Conservation (phyloP, 2,329 filamentous ascomycete genomes). For the Xylaria sp. region DNA sequence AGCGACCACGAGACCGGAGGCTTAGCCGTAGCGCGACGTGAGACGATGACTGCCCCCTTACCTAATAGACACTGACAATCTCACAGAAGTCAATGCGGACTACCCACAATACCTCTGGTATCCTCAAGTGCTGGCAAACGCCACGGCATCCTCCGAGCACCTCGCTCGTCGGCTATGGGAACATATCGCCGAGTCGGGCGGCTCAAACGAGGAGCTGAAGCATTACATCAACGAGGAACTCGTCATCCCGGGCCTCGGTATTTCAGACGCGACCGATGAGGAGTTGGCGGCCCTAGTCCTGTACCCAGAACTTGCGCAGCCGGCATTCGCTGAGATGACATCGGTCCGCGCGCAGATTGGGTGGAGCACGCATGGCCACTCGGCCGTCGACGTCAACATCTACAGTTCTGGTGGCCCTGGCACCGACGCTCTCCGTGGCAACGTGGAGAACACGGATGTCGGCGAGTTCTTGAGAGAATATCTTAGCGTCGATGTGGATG, state of each 20-base stretch:
- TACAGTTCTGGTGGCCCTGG: slow-evolving; percentile 80
- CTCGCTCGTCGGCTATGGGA: slow-evolving; percentile 70
- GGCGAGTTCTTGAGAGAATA: slow-evolving; percentile 84
- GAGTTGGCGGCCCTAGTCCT: slow-evolving; percentile 76
- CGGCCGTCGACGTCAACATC: slow-evolving; percentile 94
- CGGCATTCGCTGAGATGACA: slow-evolving; percentile 83
- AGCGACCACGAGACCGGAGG: slow-evolving; percentile 98
- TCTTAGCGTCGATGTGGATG: slow-evolving; percentile 80
- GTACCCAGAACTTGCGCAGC: slow-evolving; percentile 62
- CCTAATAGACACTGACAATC: slow-evolving; percentile 3
- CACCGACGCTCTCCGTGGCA: slow-evolving; percentile 75
- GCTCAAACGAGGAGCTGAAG: slow-evolving; percentile 57
- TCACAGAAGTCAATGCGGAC: slow-evolving; percentile 61
- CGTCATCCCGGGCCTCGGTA: slow-evolving; percentile 76
- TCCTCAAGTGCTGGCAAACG: slow-evolving; percentile 77
- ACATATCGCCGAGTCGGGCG: slow-evolving; percentile 60
- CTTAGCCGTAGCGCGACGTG: slow-evolving; percentile 81
- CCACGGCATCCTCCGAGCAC: slow-evolving; percentile 81
- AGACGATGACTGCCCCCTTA: slow-evolving; percentile 44
- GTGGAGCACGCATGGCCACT: slow-evolving; percentile 94
- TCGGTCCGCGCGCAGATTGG: slow-evolving; percentile 88
- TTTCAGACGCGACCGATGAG: slow-evolving; percentile 74
- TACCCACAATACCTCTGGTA: slow-evolving; percentile 78
- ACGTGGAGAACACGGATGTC: slow-evolving; percentile 94
- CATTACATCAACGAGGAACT: slow-evolving; percentile 75